phyloP scores from a whole-genome alignment of 2,329 filamentous ascomycete species.

The Talaromyces sp. region DNA sequence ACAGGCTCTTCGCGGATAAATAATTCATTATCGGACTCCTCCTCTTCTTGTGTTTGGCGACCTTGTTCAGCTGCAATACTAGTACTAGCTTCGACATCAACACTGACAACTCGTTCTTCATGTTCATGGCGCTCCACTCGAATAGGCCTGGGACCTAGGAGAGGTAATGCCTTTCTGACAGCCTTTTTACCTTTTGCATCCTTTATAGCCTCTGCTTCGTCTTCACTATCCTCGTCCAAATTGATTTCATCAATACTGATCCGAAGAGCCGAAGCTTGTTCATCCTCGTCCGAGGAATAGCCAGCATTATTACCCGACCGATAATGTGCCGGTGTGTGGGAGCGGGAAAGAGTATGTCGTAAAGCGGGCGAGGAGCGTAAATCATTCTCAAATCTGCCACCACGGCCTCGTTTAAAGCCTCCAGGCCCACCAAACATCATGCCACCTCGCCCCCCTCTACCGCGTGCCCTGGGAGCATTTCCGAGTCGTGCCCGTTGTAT shows the following conservation, averaged over 20 bases:
- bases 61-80: slow-evolving; percentile 41
- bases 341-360: slow-evolving; percentile 25
- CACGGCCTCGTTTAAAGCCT: slow-evolving; percentile 26
- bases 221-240: slow-evolving; percentile 51
- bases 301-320: slow-evolving; percentile 19
- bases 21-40: slow-evolving; percentile 28
- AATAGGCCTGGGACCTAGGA: slow-evolving; percentile 44
- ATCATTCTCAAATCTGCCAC: slow-evolving; percentile 21
- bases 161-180: slow-evolving; percentile 22
- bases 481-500: slow-evolving; percentile 32
- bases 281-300: slow-evolving; percentile 43
- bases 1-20: slow-evolving; percentile 30
- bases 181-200: slow-evolving; percentile 33
- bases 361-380: slow-evolving; percentile 26
- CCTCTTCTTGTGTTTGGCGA: slow-evolving; percentile 30
- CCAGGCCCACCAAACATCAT: slow-evolving; percentile 23
- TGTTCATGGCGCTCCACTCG: slow-evolving; percentile 54
- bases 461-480: slow-evolving; percentile 25
- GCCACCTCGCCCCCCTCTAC: slow-evolving; percentile 29
- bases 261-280: slow-evolving; percentile 36
- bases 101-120: slow-evolving; percentile 48
- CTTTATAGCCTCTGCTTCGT: slow-evolving; percentile 19
- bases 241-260: slow-evolving; percentile 56
- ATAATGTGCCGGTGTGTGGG: slow-evolving; percentile 23
- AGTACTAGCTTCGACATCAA: slow-evolving; percentile 51